Conservation (phyloP, 306 rosid genomes). For the Cicer chorassanicum region DNA sequence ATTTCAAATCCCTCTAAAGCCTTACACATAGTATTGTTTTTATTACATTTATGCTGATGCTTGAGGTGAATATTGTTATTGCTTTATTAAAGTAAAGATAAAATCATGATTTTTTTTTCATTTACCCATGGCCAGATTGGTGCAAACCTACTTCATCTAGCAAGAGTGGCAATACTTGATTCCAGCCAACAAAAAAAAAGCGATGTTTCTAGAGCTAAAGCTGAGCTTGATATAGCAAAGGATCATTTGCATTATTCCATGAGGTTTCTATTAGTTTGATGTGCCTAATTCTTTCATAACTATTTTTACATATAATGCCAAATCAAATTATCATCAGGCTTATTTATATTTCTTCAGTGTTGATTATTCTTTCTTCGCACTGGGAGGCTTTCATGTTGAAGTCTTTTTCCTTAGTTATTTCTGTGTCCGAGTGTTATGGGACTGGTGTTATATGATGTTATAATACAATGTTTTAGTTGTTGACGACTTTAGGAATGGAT, state of each 20-base stretch:
- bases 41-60: slow-evolving; percentile 23
- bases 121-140: slow-evolving; percentile 61
- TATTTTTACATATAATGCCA: slow-evolving; percentile 27
- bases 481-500: slow-evolving; percentile 22
- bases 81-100: slow-evolving; percentile 24
- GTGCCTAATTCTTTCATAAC: slow-evolving; percentile 14
- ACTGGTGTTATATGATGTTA: too few relatives aligned
- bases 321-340: neutral
- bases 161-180: slow-evolving; percentile 65
- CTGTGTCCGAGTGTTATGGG: neutral
- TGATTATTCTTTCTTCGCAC: slow-evolving; percentile 19
- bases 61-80: slow-evolving; percentile 33
- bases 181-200: slow-evolving; percentile 48
- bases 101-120: slow-evolving; percentile 8
- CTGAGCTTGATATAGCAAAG: slow-evolving; percentile 69
- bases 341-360: slow-evolving; percentile 11
- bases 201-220: slow-evolving; percentile 56
- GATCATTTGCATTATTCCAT: slow-evolving; percentile 58
- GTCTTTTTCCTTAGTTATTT: neutral
- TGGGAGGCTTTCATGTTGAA: neutral
- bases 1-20: slow-evolving; percentile 35
- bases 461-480: neutral
- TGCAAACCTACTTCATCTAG: slow-evolving; percentile 80
- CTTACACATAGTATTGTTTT: slow-evolving; percentile 15
- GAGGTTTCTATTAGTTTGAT: slow-evolving; percentile 56